phyloP scores from a whole-genome alignment of 2,329 filamentous ascomycete genomes.

The Ophiostoma australiae region DNA sequence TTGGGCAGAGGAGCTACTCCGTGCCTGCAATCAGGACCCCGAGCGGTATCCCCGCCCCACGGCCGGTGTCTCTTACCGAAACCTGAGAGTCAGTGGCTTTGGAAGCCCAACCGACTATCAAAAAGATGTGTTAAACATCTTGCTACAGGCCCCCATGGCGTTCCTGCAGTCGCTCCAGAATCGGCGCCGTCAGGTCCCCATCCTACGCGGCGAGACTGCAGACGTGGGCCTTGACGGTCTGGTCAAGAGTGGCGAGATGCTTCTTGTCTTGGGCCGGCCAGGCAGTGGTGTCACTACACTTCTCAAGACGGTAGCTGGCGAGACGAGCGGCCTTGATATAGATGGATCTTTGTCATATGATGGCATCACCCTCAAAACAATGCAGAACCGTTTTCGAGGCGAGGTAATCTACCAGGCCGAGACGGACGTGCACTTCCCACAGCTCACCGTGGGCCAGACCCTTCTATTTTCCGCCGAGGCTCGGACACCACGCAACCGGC shows the following conservation, averaged over 20 bases:
- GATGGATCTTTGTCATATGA: slow-evolving; percentile 32
- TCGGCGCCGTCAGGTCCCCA: slow-evolving; percentile 50
- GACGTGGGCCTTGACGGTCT: slow-evolving; percentile 36
- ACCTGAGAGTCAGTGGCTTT: slow-evolving; percentile 63
- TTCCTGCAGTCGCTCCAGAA: slow-evolving; percentile 47
- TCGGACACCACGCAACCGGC: slow-evolving; percentile 58
- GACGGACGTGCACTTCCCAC: slow-evolving; percentile 75
- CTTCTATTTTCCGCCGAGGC: slow-evolving; percentile 71
- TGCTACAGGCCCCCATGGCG: slow-evolving; percentile 45
- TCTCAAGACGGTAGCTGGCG: slow-evolving; percentile 62
- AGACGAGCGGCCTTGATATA: slow-evolving; percentile 48
- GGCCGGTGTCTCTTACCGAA: slow-evolving; percentile 60
- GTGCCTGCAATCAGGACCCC: slow-evolving; percentile 37
- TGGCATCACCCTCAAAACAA: slow-evolving; percentile 23
- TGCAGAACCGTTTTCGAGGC: slow-evolving; percentile 37
- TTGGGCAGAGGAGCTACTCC: slow-evolving; percentile 45
- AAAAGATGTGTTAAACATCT: slow-evolving; percentile 59
- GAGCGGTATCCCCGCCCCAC: slow-evolving; percentile 32
- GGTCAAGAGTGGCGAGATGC: slow-evolving; percentile 52
- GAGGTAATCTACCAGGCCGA: slow-evolving; percentile 66
- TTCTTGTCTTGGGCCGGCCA: slow-evolving; percentile 54
- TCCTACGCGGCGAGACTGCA: slow-evolving; percentile 43
- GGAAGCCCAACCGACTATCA: slow-evolving; percentile 66
- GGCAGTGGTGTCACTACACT: slow-evolving; percentile 54
- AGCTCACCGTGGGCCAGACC: slow-evolving; percentile 72